Evolutionary conservation across 2,329 filamentous ascomycete genomes (phyloP), one percentile per base, ranked within the genome.

Genomic region (Nothophaeocryptopus gaeumannii): DNA sequence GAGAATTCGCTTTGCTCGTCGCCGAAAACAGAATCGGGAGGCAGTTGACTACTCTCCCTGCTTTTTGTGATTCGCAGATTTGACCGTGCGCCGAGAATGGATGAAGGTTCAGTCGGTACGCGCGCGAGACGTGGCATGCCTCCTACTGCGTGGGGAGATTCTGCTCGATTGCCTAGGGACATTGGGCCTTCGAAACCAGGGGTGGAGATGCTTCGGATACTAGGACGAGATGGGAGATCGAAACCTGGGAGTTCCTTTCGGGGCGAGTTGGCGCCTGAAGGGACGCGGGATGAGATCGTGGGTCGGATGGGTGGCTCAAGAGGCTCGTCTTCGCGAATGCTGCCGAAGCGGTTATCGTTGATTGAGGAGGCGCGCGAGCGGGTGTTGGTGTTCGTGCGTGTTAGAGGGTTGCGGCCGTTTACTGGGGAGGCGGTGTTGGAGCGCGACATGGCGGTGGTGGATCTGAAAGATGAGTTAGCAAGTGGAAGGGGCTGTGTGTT

Each of bases 321-420:
- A 15, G 77, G 71, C 56, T 84, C 80, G 58, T 84, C 80, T 59
- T 82, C 78, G 35, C 61, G 61, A 47, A 74, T 73, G 7, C 75
- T 72, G 50, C 78, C 77, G 66, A 78, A 80, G 53, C 81, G 78
- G 50, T 84, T 81, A 20, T 47, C 55, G 51, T 72, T 74, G 65
- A 82, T 83, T 26, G 82, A 82, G 64, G 83, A 79, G 15, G 82
- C 80, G 10, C 83, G 78, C 50, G 81, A 78, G 54, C 82, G 76
- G 12, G 71, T 67, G 30, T 69, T 67, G 10, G 70, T 68, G 33
- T 69, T 67, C 39, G 74, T 77, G 42, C 72, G 74, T 45, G 33
- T 50, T 5, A 40, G 35, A 9, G 48, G 46, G 26, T 43, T 43
- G 20, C 56, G 45, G 29, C 59, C 59, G 45, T 63, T 64, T 42